Evolutionary conservation across 2,329 filamentous ascomycete genomes (phyloP).

Genomic region (Tolypocladium inflatum): DNA sequence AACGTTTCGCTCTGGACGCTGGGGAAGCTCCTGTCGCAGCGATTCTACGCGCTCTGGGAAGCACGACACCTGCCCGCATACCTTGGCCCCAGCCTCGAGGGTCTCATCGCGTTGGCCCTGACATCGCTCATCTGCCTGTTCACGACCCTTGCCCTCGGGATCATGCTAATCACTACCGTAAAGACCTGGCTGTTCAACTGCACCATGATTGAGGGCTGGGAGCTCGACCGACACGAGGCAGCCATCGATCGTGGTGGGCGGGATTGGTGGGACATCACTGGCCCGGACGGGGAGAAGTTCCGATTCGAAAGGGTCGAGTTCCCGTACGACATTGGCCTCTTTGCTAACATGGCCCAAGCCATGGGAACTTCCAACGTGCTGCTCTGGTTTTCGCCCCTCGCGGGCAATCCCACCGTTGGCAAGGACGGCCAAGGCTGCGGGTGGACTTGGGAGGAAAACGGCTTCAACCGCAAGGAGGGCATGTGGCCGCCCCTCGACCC

Average conservation of each 20-base stretch:
- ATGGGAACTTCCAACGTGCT: conserved; percentile 63
- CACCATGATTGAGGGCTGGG: conserved; percentile 78
- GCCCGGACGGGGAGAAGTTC: conserved; percentile 28
- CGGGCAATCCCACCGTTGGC: conserved; percentile 36
- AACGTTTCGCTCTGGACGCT: conserved; percentile 56
- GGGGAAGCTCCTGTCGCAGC: conserved; percentile 47
- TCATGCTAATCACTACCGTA: conserved; percentile 55
- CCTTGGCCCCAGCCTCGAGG: conserved; percentile 54
- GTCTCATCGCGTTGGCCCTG: conserved; percentile 52
- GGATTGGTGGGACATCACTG: conserved; percentile 33
- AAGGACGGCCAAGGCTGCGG: conserved; percentile 30
- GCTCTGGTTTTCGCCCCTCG: conserved; percentile 61
- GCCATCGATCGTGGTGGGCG: conserved; percentile 37
- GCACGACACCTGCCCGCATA: conserved; percentile 62
- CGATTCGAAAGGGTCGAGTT: conserved; percentile 61
- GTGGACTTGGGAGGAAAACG: conserved; percentile 65
- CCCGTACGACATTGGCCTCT: conserved; percentile 73
- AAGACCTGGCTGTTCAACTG: conserved; percentile 58
- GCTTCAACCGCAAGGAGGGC: conserved; percentile 55
- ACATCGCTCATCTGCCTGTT: conserved; percentile 48
- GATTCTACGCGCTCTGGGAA: conserved; percentile 52
- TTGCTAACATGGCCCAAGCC: conserved; percentile 61
- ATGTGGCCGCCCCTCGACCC: conserved; percentile 58
- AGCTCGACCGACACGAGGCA: conserved; percentile 53
- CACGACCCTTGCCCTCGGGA: conserved; percentile 49